Conservation (phyloP, 192 early-diverging fungal genomes). For the Obelidium mucronatum region DNA sequence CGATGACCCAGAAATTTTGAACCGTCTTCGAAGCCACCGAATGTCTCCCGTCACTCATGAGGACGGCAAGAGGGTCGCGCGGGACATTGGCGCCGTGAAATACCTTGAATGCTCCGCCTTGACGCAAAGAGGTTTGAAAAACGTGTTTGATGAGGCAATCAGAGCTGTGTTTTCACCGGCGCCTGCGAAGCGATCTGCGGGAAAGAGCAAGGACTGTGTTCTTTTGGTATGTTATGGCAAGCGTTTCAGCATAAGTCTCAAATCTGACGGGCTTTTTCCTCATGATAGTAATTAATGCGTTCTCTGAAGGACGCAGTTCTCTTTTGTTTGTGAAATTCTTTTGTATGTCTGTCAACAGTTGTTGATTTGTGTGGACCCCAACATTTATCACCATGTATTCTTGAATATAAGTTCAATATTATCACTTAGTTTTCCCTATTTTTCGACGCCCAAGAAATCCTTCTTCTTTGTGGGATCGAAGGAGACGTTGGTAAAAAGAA, state of each 20-base stretch:
- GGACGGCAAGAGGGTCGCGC: conserved; percentile 73
- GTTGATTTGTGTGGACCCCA: no score
- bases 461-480: no score
- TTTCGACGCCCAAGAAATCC: no score
- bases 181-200: conserved; percentile 75
- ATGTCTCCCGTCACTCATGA: conserved; percentile 74
- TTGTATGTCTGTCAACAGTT: no score
- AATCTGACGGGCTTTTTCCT: no score
- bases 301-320: no score
- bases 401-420: no score
- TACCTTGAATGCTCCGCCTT: conserved; percentile 87
- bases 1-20: conserved; percentile 68
- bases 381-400: background rate
- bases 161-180: conserved; percentile 86
- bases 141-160: conserved; percentile 89
- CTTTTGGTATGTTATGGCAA: conserved; percentile 22
- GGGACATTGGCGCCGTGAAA: conserved; percentile 79
- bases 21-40: conserved; percentile 68
- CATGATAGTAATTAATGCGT: no score
- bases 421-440: no score
- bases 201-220: background rate
- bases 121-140: conserved; percentile 86
- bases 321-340: no score
- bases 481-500: no score
- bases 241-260: no score